These are phyloP conservation scores for Fraxinus velutina DNA, from an alignment of 305 asterid genomes.

Conservation along the genomic window DNA sequence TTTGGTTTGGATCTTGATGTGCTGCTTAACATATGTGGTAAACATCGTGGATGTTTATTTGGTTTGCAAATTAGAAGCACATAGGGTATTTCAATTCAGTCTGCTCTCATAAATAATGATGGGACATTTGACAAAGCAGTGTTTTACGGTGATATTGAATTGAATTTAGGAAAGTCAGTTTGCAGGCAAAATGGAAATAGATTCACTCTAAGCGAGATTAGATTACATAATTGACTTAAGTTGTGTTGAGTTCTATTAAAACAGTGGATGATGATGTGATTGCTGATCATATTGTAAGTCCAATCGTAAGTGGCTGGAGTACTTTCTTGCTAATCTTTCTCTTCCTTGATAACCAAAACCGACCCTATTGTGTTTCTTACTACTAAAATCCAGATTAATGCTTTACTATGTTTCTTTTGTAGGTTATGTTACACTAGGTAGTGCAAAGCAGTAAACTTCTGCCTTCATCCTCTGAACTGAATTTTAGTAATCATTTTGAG, in stretches of 20 bases:
- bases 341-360: not conserved
- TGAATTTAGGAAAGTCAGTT: not conserved
- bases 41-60: constrained; percentile 1
- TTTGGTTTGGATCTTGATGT: not conserved
- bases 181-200: not conserved
- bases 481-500: not conserved
- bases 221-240: not conserved
- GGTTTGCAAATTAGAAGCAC: not conserved
- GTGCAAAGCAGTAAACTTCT: not conserved
- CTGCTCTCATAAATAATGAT: not conserved
- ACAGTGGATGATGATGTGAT: not conserved
- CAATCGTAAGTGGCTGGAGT: not conserved
- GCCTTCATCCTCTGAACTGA: not conserved
- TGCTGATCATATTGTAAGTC: constrained; percentile 13
- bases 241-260: not conserved
- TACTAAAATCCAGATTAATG: not conserved
- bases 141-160: not conserved
- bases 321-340: not conserved
- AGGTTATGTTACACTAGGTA: not conserved
- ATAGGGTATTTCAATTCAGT: not conserved
- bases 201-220: not conserved
- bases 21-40: not conserved
- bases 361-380: not conserved
- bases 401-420: not conserved
- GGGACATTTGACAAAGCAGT: not conserved